Evolutionary conservation across 1,139 yeast genomes (phyloP).

Genomic region (Scheffersomyces stambukii): DNA sequence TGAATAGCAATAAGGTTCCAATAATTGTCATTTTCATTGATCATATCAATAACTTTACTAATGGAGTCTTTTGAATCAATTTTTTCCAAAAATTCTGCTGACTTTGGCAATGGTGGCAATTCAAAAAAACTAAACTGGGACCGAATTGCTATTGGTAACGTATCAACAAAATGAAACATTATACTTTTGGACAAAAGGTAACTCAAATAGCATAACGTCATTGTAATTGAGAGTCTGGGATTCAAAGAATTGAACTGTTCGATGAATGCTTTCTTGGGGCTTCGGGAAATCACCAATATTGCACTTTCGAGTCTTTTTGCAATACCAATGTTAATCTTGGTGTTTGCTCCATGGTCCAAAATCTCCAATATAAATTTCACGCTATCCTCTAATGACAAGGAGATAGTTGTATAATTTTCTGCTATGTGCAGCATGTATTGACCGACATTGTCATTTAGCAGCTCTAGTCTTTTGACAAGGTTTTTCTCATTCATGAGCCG

Average conservation of each 20-base stretch:
- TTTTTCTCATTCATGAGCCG: too few relatives aligned
- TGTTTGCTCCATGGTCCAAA: constrained; percentile 22
- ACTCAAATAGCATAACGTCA: constrained; percentile 14
- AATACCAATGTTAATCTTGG: constrained; percentile 3
- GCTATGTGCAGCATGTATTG: too few relatives aligned
- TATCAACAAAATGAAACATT: constrained; percentile 9
- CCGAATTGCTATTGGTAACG: constrained; percentile 14
- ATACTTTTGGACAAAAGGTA: constrained; percentile 17
- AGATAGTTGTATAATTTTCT: neutral
- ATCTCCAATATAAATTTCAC: constrained; percentile 19
- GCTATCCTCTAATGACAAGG: constrained; percentile 7
- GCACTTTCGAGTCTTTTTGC: constrained; percentile 5
- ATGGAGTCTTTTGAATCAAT: constrained; percentile 8
- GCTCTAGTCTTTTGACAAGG: too few relatives aligned
- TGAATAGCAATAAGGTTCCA: constrained; percentile 7
- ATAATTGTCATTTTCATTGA: constrained; percentile 5
- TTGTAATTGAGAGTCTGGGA: constrained; percentile 21
- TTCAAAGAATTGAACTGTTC: constrained; percentile 18
- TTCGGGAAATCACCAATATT: constrained; percentile 4
- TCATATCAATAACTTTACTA: constrained; percentile 8
- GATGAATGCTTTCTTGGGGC: constrained; percentile 11
- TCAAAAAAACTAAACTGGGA: constrained; percentile 13
- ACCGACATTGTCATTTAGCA: too few relatives aligned
- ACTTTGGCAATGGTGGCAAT: constrained; percentile 29
- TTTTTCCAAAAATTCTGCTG: constrained; percentile 13